phyloP scores from a whole-genome alignment of 192 early-diverging fungal genomes.

The Gamsiella multidivaricata region DNA sequence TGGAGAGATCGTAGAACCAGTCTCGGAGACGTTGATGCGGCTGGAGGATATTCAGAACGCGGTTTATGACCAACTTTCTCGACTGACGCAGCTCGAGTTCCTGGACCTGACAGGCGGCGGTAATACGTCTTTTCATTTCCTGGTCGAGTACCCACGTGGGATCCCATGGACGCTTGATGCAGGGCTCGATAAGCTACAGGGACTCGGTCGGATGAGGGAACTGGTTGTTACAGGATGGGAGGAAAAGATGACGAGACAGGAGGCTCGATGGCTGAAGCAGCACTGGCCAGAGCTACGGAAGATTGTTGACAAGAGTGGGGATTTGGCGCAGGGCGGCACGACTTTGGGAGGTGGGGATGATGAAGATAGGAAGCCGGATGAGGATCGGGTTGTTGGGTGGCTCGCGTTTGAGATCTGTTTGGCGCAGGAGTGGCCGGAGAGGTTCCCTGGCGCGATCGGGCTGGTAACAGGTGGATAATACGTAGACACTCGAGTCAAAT shows the following conservation, averaged over 20 bases:
- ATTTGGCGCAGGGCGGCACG: not conserved
- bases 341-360: not conserved
- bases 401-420: conserved; percentile 33
- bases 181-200: conserved; percentile 1
- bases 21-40: not conserved
- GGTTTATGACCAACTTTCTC: conserved; percentile 1
- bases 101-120: conserved; percentile 7
- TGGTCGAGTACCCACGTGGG: conserved; percentile 2
- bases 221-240: conserved; percentile 31
- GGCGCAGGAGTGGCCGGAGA: conserved; percentile 29
- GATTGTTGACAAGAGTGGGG: conserved; percentile 7
- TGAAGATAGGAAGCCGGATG: not conserved
- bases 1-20: not conserved
- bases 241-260: conserved; percentile 23
- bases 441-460: conserved; percentile 5
- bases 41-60: conserved; percentile 2
- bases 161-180: conserved; percentile 8
- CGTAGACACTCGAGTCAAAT: no score
- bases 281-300: conserved; percentile 14
- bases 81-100: conserved; percentile 1
- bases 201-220: conserved; percentile 2
- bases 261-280: conserved; percentile 19
- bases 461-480: not conserved
- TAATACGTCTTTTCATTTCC: not conserved
- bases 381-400: conserved; percentile 17